Evolutionary conservation across 768 basidiomycete genomes (phyloP), one percentile per base, ranked within the genome.

Genomic region (Termitomyces sp.): DNA sequence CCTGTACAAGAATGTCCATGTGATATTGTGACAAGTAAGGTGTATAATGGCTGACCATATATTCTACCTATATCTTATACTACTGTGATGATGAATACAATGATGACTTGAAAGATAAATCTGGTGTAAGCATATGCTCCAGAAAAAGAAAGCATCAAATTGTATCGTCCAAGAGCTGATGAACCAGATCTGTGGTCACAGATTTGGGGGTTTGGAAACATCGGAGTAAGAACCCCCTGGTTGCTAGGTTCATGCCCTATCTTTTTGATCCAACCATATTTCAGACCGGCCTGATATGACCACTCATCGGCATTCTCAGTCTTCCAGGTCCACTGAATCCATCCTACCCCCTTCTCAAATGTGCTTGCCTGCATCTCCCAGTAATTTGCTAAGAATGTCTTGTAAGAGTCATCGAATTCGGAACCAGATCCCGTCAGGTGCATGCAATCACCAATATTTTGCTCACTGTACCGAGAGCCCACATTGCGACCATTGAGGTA

Each of bases 261-360:
- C 35, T 17, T 37, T 5, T 40, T 21, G 67, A 96, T 94, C 91
- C 90, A 94, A n/a, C 93, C 92, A 59, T 84, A 78, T 10, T 73
- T 67, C 34, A 95, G 74, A 37, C 92, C 92, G 44, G 88, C 84
- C 59, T 89, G 80, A 74, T 95, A 95, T 0, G 88, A 79, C 94
- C 94, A 97, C 56, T 96, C 94, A 58, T 91, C 89, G 2, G 89
- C 86, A 58, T 71, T 72, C 70, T 93, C 91, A 0, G 89, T 70
- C 73, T 91, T 92, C 90, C 90, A 92, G 0, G 87, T 83, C 90
- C 89, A 91, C 67, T 85, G 82, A 23, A 90, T 68, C 89, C 89
- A 91, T 2, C 88, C 89, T 46, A 75, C 72, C 12, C 19, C 30
- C 51, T 73, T 72, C 75, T 91, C 89, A 59, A 78, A 91, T 1